Conservation (phyloP, 768 basidiomycete genomes). For the Lactarius akahatsu region DNA sequence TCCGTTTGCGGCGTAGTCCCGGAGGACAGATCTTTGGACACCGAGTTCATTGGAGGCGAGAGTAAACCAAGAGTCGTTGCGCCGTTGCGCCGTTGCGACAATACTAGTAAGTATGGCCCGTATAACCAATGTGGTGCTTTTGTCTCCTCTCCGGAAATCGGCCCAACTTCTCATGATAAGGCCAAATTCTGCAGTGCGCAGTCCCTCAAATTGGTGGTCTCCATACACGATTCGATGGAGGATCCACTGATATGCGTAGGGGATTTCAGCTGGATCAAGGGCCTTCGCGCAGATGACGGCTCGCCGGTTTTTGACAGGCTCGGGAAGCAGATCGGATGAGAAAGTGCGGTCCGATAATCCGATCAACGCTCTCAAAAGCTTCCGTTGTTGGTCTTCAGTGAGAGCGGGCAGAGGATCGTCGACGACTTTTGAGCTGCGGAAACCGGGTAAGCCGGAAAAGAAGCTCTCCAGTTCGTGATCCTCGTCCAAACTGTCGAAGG, state of each 20-base stretch:
- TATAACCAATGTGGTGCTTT: neutral
- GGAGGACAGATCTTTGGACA: neutral
- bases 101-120: neutral
- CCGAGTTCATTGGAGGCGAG: neutral
- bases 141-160: neutral
- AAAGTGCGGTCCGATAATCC: neutral
- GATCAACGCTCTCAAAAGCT: neutral
- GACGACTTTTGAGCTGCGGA: neutral
- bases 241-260: neutral
- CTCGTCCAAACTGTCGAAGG: neutral
- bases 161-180: neutral
- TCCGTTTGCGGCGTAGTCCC: neutral
- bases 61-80: neutral
- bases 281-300: neutral
- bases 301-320: neutral
- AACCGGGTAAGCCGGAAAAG: neutral
- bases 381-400: neutral
- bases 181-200: neutral
- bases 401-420: neutral
- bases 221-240: neutral
- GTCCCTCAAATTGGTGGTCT: neutral
- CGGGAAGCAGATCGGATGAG: neutral
- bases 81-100: neutral
- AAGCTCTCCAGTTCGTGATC: neutral
- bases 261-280: neutral